Evolutionary conservation across 306 rosid species (phyloP).

Genomic region (Vigna angularis): DNA sequence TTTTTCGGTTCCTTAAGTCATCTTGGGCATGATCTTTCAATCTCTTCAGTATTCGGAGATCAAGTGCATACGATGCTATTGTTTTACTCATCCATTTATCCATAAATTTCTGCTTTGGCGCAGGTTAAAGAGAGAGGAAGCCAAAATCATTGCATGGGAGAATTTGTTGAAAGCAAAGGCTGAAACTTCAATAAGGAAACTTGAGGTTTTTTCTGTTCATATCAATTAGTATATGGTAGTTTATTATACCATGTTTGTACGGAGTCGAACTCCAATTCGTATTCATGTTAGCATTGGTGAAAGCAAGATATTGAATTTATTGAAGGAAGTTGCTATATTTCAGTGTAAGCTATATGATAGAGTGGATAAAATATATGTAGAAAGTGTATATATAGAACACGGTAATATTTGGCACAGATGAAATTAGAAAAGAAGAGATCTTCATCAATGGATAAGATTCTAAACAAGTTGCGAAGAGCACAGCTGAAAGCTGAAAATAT

Average conservation of each 20-base stretch:
- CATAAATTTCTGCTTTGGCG: neutral
- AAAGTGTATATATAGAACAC: neutral
- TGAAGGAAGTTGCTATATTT: neutral
- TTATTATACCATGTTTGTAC: neutral
- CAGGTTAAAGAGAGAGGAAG: constrained; percentile 79
- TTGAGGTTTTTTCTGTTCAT: constrained; percentile 59
- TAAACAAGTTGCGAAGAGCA: constrained; percentile 68
- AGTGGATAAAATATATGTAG: neutral
- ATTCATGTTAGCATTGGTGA: constrained; percentile 7
- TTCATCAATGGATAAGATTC: constrained; percentile 71
- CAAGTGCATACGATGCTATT: neutral
- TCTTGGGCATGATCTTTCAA: neutral
- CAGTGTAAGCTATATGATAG: neutral
- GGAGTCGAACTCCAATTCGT: neutral
- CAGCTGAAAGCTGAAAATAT: constrained; percentile 69
- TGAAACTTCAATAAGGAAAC: constrained; percentile 71
- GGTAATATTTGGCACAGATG: constrained; percentile 59
- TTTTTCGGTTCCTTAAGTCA: constrained; percentile 1
- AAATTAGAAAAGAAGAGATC: constrained; percentile 79
- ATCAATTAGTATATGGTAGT: neutral
- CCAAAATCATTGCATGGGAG: constrained; percentile 84
- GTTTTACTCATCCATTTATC: neutral
- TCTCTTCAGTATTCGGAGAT: neutral
- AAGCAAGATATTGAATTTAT: constrained; percentile 22
- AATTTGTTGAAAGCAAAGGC: constrained; percentile 83